Base-by-base conservation (phyloP, 1,139 yeast species). In the Kodamaea derodonti region DNA sequence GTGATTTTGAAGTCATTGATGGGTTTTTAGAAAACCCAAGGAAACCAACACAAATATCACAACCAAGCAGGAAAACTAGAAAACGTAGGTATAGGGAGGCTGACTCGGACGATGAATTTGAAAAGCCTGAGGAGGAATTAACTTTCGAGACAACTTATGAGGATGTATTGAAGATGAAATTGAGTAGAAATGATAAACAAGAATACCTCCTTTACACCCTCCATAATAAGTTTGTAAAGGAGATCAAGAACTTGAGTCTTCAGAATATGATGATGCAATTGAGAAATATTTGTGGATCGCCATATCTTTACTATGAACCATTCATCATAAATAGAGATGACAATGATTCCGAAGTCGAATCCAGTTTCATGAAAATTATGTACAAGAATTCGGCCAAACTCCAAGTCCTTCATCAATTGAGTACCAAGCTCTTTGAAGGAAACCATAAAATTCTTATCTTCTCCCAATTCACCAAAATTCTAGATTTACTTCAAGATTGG, bases 271-370 rank as follows among this genome's bases (percentile, higher is more conserved):
- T 84, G 58, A 85, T 90, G 84, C 97, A 88, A 54, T 65, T 88
- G 34, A 69, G 98, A 33, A 78, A 81, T 42, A 76, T 85, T 6
- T 88, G 96, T 48, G 83, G 87, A 48, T 82, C 95, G 0, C 95
- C 97, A 0, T 84, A 83, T 51, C 59, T 84, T 31, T 86, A 83
- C 51, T 86, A 80, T 58, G 84, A 81, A 45, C 97, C 97, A 0
- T 86, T 85, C 31, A 18, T 25, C 6, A 14, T 13, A 5, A 6
- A 12, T 11, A 25, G 14, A 14, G 28, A 25, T 10, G 6, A 6
- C 8, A 14, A 14, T 14, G 4, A 15, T 6, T 13, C 7, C n/a
- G 17, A 12, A 6, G 10, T 16, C 6, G 23, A 27, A 12, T 20
- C 15, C 9, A 11, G 4, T 11, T 62, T 64, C 69, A 59, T 66